These are phyloP conservation scores for Hypholoma fasciculare DNA, from an alignment of 768 basidiomycete species.

Conservation along the genomic window DNA sequence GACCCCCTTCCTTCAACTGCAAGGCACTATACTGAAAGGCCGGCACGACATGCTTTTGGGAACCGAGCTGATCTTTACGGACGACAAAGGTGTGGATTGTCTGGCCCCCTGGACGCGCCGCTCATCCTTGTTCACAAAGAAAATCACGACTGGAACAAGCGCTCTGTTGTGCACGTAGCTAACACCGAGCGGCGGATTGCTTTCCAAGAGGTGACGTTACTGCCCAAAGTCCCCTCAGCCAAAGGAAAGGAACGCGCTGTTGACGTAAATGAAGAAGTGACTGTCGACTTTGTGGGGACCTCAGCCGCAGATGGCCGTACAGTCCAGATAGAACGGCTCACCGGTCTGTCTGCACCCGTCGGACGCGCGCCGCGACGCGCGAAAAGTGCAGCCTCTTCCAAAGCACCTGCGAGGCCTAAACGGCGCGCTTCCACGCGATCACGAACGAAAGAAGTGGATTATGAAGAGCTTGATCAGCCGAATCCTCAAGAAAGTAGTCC, in stretches of 20 bases:
- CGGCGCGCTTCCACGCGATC: background rate
- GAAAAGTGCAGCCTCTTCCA: slow-evolving; percentile 8
- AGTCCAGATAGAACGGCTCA: slow-evolving; percentile 23
- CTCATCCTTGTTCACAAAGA: slow-evolving; percentile 25
- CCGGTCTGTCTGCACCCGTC: slow-evolving; percentile 20
- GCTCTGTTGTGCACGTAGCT: slow-evolving; percentile 54
- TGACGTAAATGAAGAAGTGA: background rate
- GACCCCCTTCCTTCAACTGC: slow-evolving; percentile 74
- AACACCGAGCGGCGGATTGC: slow-evolving; percentile 67
- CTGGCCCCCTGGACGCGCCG: background rate
- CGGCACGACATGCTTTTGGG: slow-evolving; percentile 67
- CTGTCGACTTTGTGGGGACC: slow-evolving; percentile 5
- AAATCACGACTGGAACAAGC: slow-evolving; percentile 46
- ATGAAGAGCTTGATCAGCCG: background rate
- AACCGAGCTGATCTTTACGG: slow-evolving; percentile 75
- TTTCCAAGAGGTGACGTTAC: slow-evolving; percentile 72
- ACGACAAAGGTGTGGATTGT: slow-evolving; percentile 47
- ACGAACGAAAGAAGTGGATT: background rate
- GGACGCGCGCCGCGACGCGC: slow-evolving; percentile 16
- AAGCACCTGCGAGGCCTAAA: background rate
- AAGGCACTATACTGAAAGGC: slow-evolving; percentile 74
- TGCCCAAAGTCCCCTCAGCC: slow-evolving; percentile 30
- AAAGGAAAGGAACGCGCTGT: slow-evolving; percentile 16
- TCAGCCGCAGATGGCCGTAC: slow-evolving; percentile 1
- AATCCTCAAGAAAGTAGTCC: slow-evolving; percentile 5